Evolutionary conservation across 2,329 filamentous ascomycete genomes (phyloP).

Genomic region (Diaporthe capsici): DNA sequence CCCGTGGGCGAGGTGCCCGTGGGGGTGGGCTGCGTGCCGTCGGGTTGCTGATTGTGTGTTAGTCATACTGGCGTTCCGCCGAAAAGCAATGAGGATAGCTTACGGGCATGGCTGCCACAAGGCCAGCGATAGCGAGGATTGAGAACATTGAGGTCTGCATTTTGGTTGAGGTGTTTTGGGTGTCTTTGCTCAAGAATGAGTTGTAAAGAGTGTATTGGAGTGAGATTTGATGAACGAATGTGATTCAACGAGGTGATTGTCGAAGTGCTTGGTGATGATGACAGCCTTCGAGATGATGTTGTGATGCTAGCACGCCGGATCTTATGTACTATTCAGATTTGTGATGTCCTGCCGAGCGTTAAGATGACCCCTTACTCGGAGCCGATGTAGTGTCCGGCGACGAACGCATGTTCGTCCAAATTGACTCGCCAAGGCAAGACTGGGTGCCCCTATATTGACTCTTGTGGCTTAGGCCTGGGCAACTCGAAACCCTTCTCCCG

Average conservation of each 20-base stretch:
- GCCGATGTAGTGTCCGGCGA: neutral
- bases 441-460: neutral
- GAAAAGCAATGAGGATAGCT: neutral
- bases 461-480: constrained; percentile 3
- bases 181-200: too few species aligned
- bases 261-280: neutral
- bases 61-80: neutral
- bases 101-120: constrained; percentile 19
- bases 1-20: neutral
- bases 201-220: neutral
- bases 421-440: neutral
- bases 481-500: neutral
- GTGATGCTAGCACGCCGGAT: too few species aligned
- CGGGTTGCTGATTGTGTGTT: neutral
- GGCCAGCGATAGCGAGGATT: constrained; percentile 11
- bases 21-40: constrained; percentile 6
- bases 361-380: neutral
- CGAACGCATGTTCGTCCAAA: constrained; percentile 11
- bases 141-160: constrained; percentile 26
- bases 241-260: neutral
- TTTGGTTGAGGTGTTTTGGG: neutral
- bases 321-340: neutral
- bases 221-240: constrained; percentile 5
- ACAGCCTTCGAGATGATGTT: neutral
- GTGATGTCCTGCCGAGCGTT: neutral